phyloP scores from a whole-genome alignment of 768 basidiomycete genomes.

The Coprinopsis strossmayeri region DNA sequence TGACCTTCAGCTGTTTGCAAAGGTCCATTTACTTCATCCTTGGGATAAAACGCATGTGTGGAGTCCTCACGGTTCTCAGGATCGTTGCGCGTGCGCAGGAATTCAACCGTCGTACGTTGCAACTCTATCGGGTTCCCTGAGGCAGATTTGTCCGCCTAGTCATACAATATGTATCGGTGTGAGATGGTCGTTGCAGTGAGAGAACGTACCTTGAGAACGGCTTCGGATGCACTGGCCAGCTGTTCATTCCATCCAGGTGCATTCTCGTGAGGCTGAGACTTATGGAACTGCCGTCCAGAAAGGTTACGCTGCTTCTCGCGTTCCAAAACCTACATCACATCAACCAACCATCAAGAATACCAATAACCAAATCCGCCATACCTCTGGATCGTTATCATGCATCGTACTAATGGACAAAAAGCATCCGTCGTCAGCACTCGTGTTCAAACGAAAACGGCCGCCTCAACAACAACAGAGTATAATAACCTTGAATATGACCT shows the following conservation, averaged over 20 bases:
- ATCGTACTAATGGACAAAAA: constrained; percentile 33
- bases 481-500: background rate
- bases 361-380: constrained; percentile 13
- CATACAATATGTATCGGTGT: background rate
- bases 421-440: background rate
- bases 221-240: constrained; percentile 60
- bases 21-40: constrained; percentile 42
- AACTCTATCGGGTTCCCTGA: constrained; percentile 24
- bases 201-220: constrained; percentile 47
- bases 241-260: constrained; percentile 72
- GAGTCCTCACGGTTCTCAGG: constrained; percentile 26
- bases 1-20: constrained; percentile 29
- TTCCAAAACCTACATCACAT: constrained; percentile 34
- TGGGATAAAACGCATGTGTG: constrained; percentile 29
- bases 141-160: constrained; percentile 34
- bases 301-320: constrained; percentile 48
- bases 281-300: constrained; percentile 34
- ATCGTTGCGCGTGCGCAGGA: constrained; percentile 30
- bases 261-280: constrained; percentile 40
- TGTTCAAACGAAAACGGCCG: background rate
- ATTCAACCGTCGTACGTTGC: constrained; percentile 36
- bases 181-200: background rate
- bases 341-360: background rate
- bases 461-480: no score
- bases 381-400: constrained; percentile 54